Evolutionary conservation across 768 basidiomycete species (phyloP).

Genomic region (Leccinum obscurum): DNA sequence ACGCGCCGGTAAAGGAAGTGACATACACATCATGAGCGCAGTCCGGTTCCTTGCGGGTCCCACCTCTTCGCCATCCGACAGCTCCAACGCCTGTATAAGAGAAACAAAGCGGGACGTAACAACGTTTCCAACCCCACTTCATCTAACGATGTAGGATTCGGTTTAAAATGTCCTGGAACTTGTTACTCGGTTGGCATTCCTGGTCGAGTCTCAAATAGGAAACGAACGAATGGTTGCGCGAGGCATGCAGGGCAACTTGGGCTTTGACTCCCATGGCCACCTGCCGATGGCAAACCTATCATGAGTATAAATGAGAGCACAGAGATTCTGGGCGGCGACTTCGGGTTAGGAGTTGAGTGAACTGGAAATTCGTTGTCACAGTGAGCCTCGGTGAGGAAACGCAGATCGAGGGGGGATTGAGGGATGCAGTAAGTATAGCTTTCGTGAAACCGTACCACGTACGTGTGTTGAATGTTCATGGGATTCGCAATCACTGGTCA

Average conservation of each 20-base stretch:
- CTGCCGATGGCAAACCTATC: too few relatives aligned
- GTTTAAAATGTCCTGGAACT: not conserved
- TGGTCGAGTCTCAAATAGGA: not conserved
- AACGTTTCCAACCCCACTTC: not conserved
- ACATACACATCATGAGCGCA: constrained; percentile 4
- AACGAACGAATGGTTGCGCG: not conserved
- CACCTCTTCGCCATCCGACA: not conserved
- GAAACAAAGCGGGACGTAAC: not conserved
- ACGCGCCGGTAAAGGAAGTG: too few relatives aligned
- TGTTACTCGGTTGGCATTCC: not conserved
- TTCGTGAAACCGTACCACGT: not conserved
- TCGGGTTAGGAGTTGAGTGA: not conserved
- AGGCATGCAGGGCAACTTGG: not conserved
- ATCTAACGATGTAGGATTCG: not conserved
- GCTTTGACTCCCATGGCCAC: not conserved
- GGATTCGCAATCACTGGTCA: not conserved
- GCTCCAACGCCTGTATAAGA: not conserved
- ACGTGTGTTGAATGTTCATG: not conserved
- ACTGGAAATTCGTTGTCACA: not conserved
- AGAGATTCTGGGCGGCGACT: not conserved
- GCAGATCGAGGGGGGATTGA: not conserved
- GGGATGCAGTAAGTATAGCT: not conserved
- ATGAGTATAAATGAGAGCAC: too few relatives aligned
- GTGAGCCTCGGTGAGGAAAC: not conserved
- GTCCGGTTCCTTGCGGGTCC: not conserved